Percentiles rank a stretch among this genome's conserved stretches.
Conservation (phyloP, 495 filamentous ascomycete species). For the Aspergillus carlsbadensis region DNA sequence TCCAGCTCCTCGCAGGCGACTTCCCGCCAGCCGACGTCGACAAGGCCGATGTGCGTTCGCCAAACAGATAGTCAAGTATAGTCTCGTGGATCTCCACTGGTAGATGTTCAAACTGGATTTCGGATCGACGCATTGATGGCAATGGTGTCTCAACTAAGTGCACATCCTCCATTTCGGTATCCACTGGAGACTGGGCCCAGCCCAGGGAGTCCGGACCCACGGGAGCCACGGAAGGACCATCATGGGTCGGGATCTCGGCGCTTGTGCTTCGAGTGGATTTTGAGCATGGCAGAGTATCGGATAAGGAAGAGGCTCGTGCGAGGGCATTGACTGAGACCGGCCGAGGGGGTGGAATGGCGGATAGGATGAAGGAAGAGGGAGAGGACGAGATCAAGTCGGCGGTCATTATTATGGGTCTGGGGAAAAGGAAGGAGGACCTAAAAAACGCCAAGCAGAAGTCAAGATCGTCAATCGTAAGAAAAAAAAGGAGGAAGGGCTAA, state of each 20-base stretch:
- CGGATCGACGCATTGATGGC: conserved; percentile 8
- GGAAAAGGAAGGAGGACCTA: not conserved
- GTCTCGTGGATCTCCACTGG: conserved; percentile 71
- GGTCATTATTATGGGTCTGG: conserved; percentile 8
- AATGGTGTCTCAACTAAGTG: conserved; percentile 11
- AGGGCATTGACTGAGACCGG: conserved; percentile 38
- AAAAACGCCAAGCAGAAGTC: conserved; percentile 14
- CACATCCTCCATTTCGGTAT: conserved; percentile 32
- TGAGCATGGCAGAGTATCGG: conserved; percentile 18
- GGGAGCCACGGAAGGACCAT: conserved; percentile 18
- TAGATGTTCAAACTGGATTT: conserved; percentile 48
- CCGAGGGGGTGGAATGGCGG: conserved; percentile 35
- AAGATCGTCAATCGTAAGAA: conserved; percentile 23
- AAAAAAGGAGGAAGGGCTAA: not conserved
- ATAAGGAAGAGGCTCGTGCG: conserved; percentile 21
- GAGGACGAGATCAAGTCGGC: conserved; percentile 13
- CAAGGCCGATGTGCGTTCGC: conserved; percentile 58
- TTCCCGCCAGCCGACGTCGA: conserved; percentile 45
- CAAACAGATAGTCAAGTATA: conserved; percentile 68
- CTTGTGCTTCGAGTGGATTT: conserved; percentile 30
- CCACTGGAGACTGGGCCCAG: conserved; percentile 20
- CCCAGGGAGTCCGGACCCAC: conserved; percentile 21
- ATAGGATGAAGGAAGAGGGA: conserved; percentile 27
- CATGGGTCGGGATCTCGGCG: conserved; percentile 24
- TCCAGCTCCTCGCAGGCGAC: conserved; percentile 56